A percentile compares a stretch with the other conserved stretches of the same genome.
Conservation (phyloP, 2,329 filamentous ascomycete genomes). For the Botrytis medusae region DNA sequence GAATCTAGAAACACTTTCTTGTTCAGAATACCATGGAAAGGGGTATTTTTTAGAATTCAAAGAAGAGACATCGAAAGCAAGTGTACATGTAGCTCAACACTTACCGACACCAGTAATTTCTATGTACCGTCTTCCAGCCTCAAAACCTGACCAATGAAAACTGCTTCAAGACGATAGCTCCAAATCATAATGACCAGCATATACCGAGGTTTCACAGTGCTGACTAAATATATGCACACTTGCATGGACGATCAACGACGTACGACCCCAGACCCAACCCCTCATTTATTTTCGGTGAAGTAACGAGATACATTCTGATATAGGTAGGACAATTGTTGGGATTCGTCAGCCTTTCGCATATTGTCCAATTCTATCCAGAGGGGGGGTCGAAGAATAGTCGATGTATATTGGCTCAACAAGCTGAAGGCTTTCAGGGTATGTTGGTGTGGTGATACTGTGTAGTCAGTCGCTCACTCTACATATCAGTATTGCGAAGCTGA, state of each 20-base stretch:
- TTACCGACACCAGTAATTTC: background rate
- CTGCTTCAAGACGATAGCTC: background rate
- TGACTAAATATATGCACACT: slow-evolving; percentile 2
- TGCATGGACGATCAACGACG: background rate
- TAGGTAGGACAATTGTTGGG: background rate
- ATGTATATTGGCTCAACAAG: background rate
- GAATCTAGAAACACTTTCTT: background rate
- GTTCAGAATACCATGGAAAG: background rate
- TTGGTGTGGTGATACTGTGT: background rate
- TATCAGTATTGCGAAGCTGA: background rate
- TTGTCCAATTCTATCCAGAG: background rate
- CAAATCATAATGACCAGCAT: background rate
- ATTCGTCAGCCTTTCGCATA: background rate
- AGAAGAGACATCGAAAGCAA: background rate
- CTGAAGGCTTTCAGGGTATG: background rate
- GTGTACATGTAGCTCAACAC: background rate
- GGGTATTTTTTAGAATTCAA: background rate
- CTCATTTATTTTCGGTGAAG: background rate
- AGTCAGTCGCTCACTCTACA: background rate
- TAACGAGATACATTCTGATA: background rate
- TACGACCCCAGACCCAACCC: background rate
- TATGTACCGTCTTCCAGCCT: background rate
- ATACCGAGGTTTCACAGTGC: background rate
- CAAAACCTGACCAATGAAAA: background rate
- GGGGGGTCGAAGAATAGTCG: background rate